Evolutionary conservation across 129 eudicot genomes (phyloP).

Genomic region (Helianthus annuus): HanXRQr2.0-SUNRISE NC_035434.2:41511449-41511948

Average conservation of each 20-base stretch:
- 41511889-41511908: constrained; percentile 18
- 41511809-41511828: constrained; percentile 36
- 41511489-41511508: constrained; percentile 44
- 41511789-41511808: constrained; percentile 4
- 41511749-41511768: neutral
- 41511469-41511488: constrained; percentile 48
- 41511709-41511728: constrained; percentile 36
- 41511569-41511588: constrained; percentile 2
- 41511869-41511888: constrained; percentile 44
- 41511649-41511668: constrained; percentile 32
- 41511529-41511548: constrained; percentile 1
- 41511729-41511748: constrained; percentile 49
- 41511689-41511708: constrained; percentile 26
- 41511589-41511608: constrained; percentile 15
- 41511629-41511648: constrained; percentile 38
- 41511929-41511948: constrained; percentile 50
- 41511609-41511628: constrained; percentile 37
- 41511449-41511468: constrained; percentile 42
- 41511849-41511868: constrained; percentile 52
- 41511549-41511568: neutral
- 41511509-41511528: constrained; percentile 24
- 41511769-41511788: constrained; percentile 29
- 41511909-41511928: constrained; percentile 62
- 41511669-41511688: constrained; percentile 31
- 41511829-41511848: constrained; percentile 39